Evolutionary conservation across 2,329 filamentous ascomycete genomes (phyloP), one percentile per base, ranked within the genome.

Genomic region (Rhynchosporium agropyri): DNA sequence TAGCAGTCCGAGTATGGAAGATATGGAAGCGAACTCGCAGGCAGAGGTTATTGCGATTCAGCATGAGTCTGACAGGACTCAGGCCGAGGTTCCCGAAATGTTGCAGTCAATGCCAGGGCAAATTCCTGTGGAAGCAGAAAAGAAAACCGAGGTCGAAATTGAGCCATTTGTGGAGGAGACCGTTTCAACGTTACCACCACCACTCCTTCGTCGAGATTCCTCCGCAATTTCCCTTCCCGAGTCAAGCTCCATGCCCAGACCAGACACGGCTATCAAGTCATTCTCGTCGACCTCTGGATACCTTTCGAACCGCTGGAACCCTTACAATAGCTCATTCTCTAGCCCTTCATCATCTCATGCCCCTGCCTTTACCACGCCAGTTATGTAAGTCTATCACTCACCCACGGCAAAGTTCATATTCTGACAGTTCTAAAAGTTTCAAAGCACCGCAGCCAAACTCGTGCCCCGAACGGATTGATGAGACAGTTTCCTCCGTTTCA

Each of bases 241-340:
- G n/a, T 51, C n/a, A 38, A 67, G 58, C 55, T 69, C 70, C 2
- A 63, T 65, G 42, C 63, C 68, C 10, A 29, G 46, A 9, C 50
- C 58, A 1, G 65, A 72, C 36, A 67, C 43, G 58, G 63, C 67
- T 8, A 51, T 65, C 6, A 71, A 71, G 45, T 73, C 73, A 8
- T 71, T 74, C 56, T 68, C 69, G 2, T 71, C 71, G n/a, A 74
- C 69, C 15, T 72, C 72, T 40, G 72, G 74, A 53, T 74, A 75
- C 54, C 67, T 74, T 38, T 67, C 83, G 61, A 86, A 84, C 68
- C 79, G 85, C 38, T 84, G 84, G 81, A 85, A 86, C 55, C 43
- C 66, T 66, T 68, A 78, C 56, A 77, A 78, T 50, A 81, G 76
- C 67, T 81, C 82, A 2, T 82, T 84, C 65, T 81, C 81, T 2